These are phyloP conservation scores for Moesziomyces sp. DNA, from an alignment of 1,284 basidiomycete genomes.

Conservation along the genomic window DNA sequence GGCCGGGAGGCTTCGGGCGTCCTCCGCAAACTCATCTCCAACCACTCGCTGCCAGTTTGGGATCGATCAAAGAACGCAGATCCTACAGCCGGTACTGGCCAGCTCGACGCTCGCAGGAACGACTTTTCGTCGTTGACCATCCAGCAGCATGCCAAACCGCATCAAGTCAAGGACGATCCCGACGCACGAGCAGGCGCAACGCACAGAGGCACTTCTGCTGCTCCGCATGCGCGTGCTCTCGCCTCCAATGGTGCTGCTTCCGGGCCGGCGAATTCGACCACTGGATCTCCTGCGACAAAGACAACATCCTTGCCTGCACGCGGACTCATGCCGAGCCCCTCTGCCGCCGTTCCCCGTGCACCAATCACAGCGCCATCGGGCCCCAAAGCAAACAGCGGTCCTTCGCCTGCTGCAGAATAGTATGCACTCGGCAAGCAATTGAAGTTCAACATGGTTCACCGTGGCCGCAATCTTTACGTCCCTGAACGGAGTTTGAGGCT, in stretches of 20 bases:
- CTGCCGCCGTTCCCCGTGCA: background rate
- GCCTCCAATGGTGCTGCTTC: background rate
- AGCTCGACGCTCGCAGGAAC: conserved; percentile 10
- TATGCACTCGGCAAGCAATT: background rate
- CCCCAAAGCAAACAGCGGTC: background rate
- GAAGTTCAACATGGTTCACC: no score
- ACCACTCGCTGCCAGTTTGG: conserved; percentile 36
- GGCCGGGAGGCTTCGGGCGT: conserved; percentile 54
- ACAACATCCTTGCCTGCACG: background rate
- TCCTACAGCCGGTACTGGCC: background rate
- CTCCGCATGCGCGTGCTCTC: background rate
- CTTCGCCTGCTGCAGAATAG: background rate
- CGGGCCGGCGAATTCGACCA: conserved; percentile 5
- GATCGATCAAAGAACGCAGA: conserved; percentile 9
- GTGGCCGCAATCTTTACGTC: no score
- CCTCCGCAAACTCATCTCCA: conserved; percentile 51
- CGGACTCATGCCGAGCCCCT: background rate
- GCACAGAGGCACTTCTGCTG: background rate
- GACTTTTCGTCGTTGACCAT: conserved; percentile 11
- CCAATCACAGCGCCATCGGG: background rate
- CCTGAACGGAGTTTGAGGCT: no score
- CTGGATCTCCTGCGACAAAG: conserved; percentile 1
- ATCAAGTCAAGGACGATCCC: conserved; percentile 21
- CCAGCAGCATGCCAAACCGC: conserved; percentile 21
- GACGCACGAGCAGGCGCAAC: conserved; percentile 4